Percentiles rank a stretch among this genome's conserved stretches.
Evolutionary conservation across 176 grass and related monocot species (phyloP).

Genomic region (Triticum aestivum): IWGSC_CS_RefSeq_v2.1 NC_057813.1:700918513-700919012

Average conservation of each 20-base stretch:
- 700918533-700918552: background rate
- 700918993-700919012: background rate
- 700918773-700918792: constrained; percentile 73
- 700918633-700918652: constrained; percentile 72
- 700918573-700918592: constrained; percentile 97
- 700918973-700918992: constrained; percentile 34
- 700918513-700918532: background rate
- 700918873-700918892: constrained; percentile 74
- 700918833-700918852: constrained; percentile 67
- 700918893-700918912: constrained; percentile 26
- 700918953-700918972: constrained; percentile 34
- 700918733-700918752: constrained; percentile 58
- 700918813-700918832: constrained; percentile 33
- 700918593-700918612: constrained; percentile 65
- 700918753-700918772: constrained; percentile 76
- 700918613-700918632: constrained; percentile 89
- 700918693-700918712: constrained; percentile 61
- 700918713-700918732: constrained; percentile 44
- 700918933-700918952: constrained; percentile 26
- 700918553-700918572: background rate
- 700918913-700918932: background rate
- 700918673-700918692: constrained; percentile 65
- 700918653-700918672: constrained; percentile 66
- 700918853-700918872: constrained; percentile 94
- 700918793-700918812: constrained; percentile 27